Conservation (phyloP, 495 filamentous ascomycete species). For the Trichoderma virens region DNA sequence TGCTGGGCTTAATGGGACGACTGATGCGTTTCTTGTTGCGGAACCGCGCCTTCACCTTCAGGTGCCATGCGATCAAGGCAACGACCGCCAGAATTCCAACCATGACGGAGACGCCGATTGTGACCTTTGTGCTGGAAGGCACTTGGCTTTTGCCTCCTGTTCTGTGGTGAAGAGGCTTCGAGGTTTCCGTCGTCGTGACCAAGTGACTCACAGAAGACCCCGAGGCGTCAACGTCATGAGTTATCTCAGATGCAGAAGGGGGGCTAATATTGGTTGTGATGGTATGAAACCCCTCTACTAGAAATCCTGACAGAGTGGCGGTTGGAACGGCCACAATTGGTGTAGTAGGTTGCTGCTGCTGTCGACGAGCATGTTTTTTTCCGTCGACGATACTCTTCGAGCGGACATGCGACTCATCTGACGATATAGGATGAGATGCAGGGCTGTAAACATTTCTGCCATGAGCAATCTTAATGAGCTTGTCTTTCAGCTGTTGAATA, state of each 20-base stretch:
- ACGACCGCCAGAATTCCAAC: constrained; percentile 26
- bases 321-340: neutral
- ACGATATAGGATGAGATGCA: constrained; percentile 32
- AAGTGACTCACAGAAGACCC: neutral
- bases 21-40: constrained; percentile 13
- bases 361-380: neutral
- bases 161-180: constrained; percentile 8
- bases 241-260: neutral
- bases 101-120: constrained; percentile 30
- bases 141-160: neutral
- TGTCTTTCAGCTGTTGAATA: neutral
- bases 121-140: constrained; percentile 20
- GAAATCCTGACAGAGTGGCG: neutral
- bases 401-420: constrained; percentile 13
- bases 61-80: constrained; percentile 18
- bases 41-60: neutral
- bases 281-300: neutral
- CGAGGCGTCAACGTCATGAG: neutral
- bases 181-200: neutral
- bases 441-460: constrained; percentile 16
- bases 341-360: neutral
- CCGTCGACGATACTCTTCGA: neutral
- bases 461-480: constrained; percentile 16
- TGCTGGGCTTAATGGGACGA: constrained; percentile 14
- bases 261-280: neutral